Evolutionary conservation across 345 rosid species (phyloP), one percentile per base, ranked within the genome.

Genomic region (Aegle marmelos): DNA sequence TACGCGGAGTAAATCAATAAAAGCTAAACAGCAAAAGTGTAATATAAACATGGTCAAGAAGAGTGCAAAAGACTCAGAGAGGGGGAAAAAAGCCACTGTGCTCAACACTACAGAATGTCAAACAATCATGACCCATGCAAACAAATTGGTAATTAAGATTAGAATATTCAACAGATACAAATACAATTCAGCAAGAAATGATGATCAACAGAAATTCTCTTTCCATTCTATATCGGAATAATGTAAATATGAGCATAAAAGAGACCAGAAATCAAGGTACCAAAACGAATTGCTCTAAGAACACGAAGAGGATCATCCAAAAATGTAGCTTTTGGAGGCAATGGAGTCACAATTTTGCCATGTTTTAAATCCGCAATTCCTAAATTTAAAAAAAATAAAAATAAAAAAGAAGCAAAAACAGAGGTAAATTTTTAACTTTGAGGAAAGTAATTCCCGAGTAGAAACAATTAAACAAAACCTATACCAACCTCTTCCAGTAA

Each of bases 271-370:
- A 74, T 71, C 63, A 72, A 78, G 73, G 57, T 88, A 95, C 99
- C 98, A 87, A 95, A 95, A 60, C 99, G 99, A 85, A 95, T 89
- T 80, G 99, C 98, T 80, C 99, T 89, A 76, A 95, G 98, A 80
- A 95, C 97, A 54, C 98, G 89, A 78, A 95, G 86, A 21, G 98
- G 99, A 83, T 95, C 99, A 88, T 95, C 99, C 86, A 93, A 81
- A 85, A 95, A 95, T 0, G 99, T 95, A 76, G 88, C 91, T 83
- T 87, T 92, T 75, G 99, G 91, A 80, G 91, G 88, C 77, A 93
- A 81, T 75, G 99, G 99, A 70, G 99, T 95, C 59, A 89, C 98
- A 78, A 95, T 90, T 80, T 80, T 89, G 84, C 98, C 97, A 21
- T 86, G 87, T 85, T 86, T 90, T 37, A 95, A 91, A 86, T 95